Evolutionary conservation across 2,329 filamentous ascomycete genomes (phyloP).

Genomic region (Phialocephala subalpina): DNA sequence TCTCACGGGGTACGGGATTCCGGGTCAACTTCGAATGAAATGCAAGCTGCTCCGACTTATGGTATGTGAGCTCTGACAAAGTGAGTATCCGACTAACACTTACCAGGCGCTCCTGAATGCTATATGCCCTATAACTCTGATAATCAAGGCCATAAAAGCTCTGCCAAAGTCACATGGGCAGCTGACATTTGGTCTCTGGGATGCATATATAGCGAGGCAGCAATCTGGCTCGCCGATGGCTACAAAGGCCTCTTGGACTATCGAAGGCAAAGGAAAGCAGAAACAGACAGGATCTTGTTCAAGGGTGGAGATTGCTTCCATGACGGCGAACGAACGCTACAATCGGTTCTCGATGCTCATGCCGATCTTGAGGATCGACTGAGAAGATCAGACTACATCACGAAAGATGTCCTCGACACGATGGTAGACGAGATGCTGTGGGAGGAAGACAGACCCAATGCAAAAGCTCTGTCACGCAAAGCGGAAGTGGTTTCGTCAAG

Average conservation of each 20-base stretch:
- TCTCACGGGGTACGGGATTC: conserved; percentile 15
- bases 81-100: conserved; percentile 11
- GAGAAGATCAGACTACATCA: conserved; percentile 39
- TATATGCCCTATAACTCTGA: conserved; percentile 27
- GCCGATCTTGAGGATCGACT: conserved; percentile 34
- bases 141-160: conserved; percentile 6
- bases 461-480: conserved; percentile 34
- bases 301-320: conserved; percentile 42
- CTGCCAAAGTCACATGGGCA: conserved; percentile 20
- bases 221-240: conserved; percentile 39
- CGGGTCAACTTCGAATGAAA: conserved; percentile 10
- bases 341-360: conserved; percentile 39
- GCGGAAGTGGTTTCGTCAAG: conserved; percentile 31
- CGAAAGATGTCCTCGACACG: conserved; percentile 35
- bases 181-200: conserved; percentile 47
- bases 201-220: conserved; percentile 45
- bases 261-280: conserved; percentile 30
- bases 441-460: conserved; percentile 35
- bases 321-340: conserved; percentile 39
- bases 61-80: conserved; percentile 20
- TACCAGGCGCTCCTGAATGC: conserved; percentile 44
- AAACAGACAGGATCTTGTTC: conserved; percentile 27
- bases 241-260: conserved; percentile 39
- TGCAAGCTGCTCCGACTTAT: conserved; percentile 29
- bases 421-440: conserved; percentile 40